Evolutionary conservation across 2,329 filamentous ascomycete species (phyloP).

Genomic region (Didymella segeticola): DNA sequence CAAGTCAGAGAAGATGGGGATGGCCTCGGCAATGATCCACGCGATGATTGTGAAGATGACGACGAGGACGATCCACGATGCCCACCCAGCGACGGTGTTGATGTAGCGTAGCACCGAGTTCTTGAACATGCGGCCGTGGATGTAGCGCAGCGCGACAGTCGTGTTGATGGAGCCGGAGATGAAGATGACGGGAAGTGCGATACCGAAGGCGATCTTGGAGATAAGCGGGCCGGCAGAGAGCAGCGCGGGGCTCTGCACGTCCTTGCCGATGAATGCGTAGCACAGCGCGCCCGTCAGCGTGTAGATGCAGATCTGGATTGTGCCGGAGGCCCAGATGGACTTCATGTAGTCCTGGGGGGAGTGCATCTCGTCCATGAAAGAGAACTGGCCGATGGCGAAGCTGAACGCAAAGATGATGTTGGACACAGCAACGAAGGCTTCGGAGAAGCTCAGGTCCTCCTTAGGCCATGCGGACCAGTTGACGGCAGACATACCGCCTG

Average conservation of each 20-base stretch:
- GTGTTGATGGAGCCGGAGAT: slow-evolving; percentile 23
- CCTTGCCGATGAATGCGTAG: slow-evolving; percentile 21
- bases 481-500: slow-evolving; percentile 17
- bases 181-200: slow-evolving; percentile 22
- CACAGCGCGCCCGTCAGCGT: slow-evolving; percentile 21
- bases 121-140: slow-evolving; percentile 25
- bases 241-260: slow-evolving; percentile 13
- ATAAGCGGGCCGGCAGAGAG: slow-evolving; percentile 16
- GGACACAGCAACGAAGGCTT: slow-evolving; percentile 20
- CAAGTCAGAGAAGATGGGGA: slow-evolving; percentile 23
- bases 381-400: slow-evolving; percentile 22
- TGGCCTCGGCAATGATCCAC: slow-evolving; percentile 23
- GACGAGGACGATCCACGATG: slow-evolving; percentile 19
- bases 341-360: slow-evolving; percentile 21
- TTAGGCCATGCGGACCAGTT: slow-evolving; percentile 24
- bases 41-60: slow-evolving; percentile 23
- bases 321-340: slow-evolving; percentile 19
- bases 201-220: slow-evolving; percentile 19
- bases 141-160: slow-evolving; percentile 23
- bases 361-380: slow-evolving; percentile 25
- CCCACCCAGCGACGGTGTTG: slow-evolving; percentile 20
- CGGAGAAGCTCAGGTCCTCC: slow-evolving; percentile 17
- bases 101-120: slow-evolving; percentile 20
- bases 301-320: slow-evolving; percentile 22
- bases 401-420: slow-evolving; percentile 25